phyloP scores from a whole-genome alignment of 2,329 filamentous ascomycete genomes.

The Cladosporium sp. region DNA sequence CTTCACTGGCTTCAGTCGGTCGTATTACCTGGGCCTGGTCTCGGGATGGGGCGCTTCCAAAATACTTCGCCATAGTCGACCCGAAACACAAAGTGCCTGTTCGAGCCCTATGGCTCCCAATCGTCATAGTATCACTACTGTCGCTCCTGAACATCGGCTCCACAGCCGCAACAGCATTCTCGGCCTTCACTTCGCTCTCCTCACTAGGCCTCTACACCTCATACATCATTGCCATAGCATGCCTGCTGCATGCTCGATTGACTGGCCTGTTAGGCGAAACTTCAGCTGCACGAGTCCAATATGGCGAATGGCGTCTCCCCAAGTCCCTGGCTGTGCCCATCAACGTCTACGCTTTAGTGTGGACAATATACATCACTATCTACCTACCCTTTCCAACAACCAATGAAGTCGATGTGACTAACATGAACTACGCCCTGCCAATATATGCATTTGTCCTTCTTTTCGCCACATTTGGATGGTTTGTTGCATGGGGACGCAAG shows the following conservation, averaged over 20 bases:
- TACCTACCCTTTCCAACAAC: conserved; percentile 36
- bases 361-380: conserved; percentile 13
- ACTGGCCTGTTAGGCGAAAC: conserved; percentile 1
- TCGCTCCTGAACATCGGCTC: conserved; percentile 16
- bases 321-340: conserved; percentile 10
- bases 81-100: conserved; percentile 13
- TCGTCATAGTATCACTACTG: conserved; percentile 11
- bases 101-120: conserved; percentile 15
- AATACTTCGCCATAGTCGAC: conserved; percentile 14
- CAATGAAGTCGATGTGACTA: conserved; percentile 39
- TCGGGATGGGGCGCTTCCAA: conserved; percentile 15
- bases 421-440: conserved; percentile 46
- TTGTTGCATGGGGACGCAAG: conserved; percentile 7
- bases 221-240: conserved; percentile 16
- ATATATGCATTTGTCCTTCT: conserved; percentile 10
- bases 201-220: conserved; percentile 15
- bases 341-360: conserved; percentile 14
- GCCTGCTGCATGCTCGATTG: conserved; percentile 12
- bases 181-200: conserved; percentile 13
- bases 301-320: conserved; percentile 13
- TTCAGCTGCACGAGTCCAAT: conserved; percentile 5
- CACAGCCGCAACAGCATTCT: conserved; percentile 13
- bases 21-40: conserved; percentile 19
- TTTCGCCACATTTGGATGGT: conserved; percentile 3
- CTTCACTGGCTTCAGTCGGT: conserved; percentile 15